These are phyloP conservation scores for Arabidopsis lyrata DNA, from an alignment of 441 rosid genomes.

Conservation along the genomic window DNA sequence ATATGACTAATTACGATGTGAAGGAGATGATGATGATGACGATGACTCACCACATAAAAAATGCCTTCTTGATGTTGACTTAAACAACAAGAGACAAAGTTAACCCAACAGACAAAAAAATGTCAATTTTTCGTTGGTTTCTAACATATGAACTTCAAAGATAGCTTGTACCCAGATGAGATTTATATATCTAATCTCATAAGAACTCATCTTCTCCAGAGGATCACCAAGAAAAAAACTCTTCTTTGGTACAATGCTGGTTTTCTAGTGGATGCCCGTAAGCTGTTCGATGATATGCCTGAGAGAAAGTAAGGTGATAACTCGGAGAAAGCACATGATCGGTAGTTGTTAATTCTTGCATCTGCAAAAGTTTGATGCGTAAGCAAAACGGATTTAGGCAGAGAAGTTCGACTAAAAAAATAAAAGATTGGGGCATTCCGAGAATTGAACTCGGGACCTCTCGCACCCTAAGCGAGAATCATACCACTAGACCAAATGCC, in stretches of 20 bases:
- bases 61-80: conserved; percentile 36
- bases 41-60: conserved; percentile 12
- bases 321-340: background rate
- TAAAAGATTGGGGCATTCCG: conserved; percentile 32
- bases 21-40: conserved; percentile 16
- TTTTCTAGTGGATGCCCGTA: background rate
- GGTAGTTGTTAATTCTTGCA: background rate
- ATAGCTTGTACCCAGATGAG: conserved; percentile 16
- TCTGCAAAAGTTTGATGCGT: background rate
- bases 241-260: background rate
- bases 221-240: background rate
- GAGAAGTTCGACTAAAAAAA: background rate
- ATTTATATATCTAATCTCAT: background rate
- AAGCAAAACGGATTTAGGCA: background rate
- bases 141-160: conserved; percentile 3
- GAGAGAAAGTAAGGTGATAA: background rate
- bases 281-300: conserved; percentile 19
- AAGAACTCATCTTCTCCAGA: background rate
- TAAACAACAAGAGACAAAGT: conserved; percentile 12
- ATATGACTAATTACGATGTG: background rate
- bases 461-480: conserved; percentile 93
- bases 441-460: conserved; percentile 75
- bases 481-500: conserved; percentile 77
- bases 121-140: background rate
- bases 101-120: conserved; percentile 6